Percentiles rank a stretch among this genome's conserved stretches.
Conservation (phyloP, 768 basidiomycete genomes). For the Lactarius indigo region DNA sequence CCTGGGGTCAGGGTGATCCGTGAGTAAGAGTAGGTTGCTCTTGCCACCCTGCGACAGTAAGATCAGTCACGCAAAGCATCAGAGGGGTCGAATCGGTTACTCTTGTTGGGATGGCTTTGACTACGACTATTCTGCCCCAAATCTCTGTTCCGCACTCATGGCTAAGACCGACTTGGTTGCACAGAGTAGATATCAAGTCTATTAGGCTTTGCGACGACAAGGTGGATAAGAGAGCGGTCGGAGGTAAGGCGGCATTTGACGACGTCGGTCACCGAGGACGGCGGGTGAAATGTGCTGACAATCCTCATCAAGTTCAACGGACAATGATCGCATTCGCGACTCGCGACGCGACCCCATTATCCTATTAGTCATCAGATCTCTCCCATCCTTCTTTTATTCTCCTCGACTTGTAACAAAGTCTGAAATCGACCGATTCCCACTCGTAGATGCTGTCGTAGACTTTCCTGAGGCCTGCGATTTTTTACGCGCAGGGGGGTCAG, state of each 20-base stretch:
- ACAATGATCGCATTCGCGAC: not conserved
- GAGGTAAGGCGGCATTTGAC: constrained; percentile 62
- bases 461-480: constrained; percentile 36
- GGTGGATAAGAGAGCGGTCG: constrained; percentile 49
- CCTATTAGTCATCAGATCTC: not conserved
- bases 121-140: constrained; percentile 61
- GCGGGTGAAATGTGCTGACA: constrained; percentile 71
- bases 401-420: constrained; percentile 44
- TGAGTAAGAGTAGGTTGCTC: constrained; percentile 60
- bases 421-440: constrained; percentile 39
- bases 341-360: no score
- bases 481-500: constrained; percentile 43
- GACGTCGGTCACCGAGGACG: constrained; percentile 69
- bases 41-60: constrained; percentile 10
- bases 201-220: constrained; percentile 66
- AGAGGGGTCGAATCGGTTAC: constrained; percentile 38
- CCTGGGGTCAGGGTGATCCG: constrained; percentile 75
- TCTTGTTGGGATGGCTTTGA: constrained; percentile 52
- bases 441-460: constrained; percentile 22
- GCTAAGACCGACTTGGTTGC: constrained; percentile 53
- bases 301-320: constrained; percentile 41
- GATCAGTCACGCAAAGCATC: constrained; percentile 4
- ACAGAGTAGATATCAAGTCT: constrained; percentile 67
- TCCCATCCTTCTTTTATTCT: constrained; percentile 22
- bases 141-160: constrained; percentile 59